Percentiles rank a stretch among this genome's conserved stretches.
phyloP scores from a whole-genome alignment of 31 red algal genomes.

The Porphyra umbilicalis region DNA sequence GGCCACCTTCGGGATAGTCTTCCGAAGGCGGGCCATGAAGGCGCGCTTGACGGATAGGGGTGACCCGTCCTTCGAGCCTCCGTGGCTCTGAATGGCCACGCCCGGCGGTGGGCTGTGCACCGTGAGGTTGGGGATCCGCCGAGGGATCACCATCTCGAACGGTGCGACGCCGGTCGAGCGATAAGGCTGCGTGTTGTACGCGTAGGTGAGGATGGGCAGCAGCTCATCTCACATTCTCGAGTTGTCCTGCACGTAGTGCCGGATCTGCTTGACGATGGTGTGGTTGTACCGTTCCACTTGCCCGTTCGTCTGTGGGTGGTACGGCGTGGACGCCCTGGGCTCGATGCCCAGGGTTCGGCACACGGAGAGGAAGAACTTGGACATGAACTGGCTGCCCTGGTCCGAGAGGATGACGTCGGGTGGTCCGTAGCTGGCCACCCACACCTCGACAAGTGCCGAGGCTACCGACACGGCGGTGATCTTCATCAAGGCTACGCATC shows the following conservation, averaged over 20 bases:
- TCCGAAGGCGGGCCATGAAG: too few species aligned
- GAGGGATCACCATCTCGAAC: conserved; percentile 13
- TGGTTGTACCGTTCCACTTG: conserved; percentile 25
- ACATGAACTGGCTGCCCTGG: conserved; percentile 6
- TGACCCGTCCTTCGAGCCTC: too few species aligned
- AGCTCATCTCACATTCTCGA: background rate
- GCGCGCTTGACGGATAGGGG: too few species aligned
- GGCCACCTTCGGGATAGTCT: too few species aligned
- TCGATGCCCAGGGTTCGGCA: background rate
- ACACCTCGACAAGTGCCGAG: background rate
- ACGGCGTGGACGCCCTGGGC: conserved; percentile 1
- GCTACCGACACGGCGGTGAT: background rate
- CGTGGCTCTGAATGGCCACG: too few species aligned
- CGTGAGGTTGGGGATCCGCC: too few species aligned
- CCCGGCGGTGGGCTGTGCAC: too few species aligned
- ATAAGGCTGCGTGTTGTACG: conserved; percentile 11
- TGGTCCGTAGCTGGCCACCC: conserved; percentile 12
- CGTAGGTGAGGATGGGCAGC: conserved; percentile 1
- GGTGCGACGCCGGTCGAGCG: background rate
- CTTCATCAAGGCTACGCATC: conserved; percentile 5
- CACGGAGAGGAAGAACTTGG: conserved; percentile 11
- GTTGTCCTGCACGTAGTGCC: background rate
- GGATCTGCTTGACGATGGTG: background rate
- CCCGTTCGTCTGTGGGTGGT: conserved; percentile 23
- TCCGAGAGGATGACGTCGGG: conserved; percentile 7